Conservation (phyloP, 2,329 filamentous ascomycete genomes). For the Cadophora malorum region DNA sequence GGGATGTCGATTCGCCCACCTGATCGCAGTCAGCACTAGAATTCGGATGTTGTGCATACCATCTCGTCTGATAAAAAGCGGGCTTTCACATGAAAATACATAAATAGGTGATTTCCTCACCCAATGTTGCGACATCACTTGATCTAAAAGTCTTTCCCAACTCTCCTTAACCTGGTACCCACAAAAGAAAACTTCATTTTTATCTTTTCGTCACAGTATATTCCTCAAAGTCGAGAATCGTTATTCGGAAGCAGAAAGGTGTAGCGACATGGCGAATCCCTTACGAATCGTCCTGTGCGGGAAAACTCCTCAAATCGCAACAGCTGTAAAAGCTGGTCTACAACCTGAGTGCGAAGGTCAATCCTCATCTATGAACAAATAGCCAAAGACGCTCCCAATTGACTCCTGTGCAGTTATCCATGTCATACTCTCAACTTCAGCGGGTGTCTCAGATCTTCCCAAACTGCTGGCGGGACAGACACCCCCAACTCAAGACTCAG, state of each 20-base stretch:
- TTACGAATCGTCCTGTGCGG: conserved; percentile 16
- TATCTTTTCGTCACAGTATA: too few species aligned
- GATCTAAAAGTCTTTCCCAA: neutral
- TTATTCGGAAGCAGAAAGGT: neutral
- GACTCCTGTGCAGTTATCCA: too few species aligned
- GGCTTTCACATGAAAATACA: conserved; percentile 7
- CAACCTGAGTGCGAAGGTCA: conserved; percentile 17
- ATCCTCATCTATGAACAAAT: too few species aligned
- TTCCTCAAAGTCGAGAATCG: neutral
- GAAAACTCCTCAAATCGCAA: conserved; percentile 16
- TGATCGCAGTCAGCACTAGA: conserved; percentile 8
- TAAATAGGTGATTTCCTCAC: neutral
- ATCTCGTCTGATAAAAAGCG: neutral
- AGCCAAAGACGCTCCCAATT: too few species aligned
- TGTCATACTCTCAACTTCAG: conserved; percentile 13
- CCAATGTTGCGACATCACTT: neutral
- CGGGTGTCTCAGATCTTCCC: conserved; percentile 10
- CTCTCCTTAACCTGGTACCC: too few species aligned
- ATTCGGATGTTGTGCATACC: neutral
- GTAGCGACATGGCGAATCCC: neutral
- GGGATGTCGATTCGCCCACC: neutral
- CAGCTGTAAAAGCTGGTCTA: conserved; percentile 17
- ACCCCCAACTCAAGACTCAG: neutral
- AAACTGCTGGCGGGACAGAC: conserved; percentile 4
- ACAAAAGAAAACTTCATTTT: too few species aligned